A percentile compares a stretch with the other conserved stretches of the same genome.
Evolutionary conservation across 305 asterid genomes (phyloP).

Genomic region (Fraxinus albicans): DNA sequence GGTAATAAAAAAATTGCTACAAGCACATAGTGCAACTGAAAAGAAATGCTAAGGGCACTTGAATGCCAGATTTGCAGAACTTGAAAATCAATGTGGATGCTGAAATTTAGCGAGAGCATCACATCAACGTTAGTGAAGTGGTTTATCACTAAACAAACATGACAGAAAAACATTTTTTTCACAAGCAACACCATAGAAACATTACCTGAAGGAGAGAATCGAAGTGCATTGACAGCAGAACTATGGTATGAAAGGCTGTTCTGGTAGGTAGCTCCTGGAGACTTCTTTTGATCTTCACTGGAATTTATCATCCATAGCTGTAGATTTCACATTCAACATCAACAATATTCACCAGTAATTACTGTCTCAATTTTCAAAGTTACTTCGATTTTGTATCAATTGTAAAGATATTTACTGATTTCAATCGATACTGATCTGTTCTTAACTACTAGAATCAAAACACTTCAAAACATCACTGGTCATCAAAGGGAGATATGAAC

Average conservation of each 20-base stretch:
- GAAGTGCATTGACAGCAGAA: conserved; percentile 85
- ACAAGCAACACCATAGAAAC: conserved; percentile 2
- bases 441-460: neutral
- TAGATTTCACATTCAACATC: conserved; percentile 23
- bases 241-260: conserved; percentile 77
- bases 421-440: neutral
- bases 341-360: conserved; percentile 9
- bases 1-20: neutral
- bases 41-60: neutral
- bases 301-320: conserved; percentile 78
- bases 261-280: conserved; percentile 66
- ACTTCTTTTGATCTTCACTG: conserved; percentile 54
- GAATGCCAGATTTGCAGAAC: neutral
- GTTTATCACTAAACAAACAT: neutral
- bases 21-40: neutral
- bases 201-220: conserved; percentile 86
- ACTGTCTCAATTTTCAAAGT: neutral
- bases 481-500: neutral
- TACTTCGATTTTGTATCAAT: conserved; percentile 6
- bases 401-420: neutral
- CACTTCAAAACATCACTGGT: neutral
- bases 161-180: neutral
- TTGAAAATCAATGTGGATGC: neutral
- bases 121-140: neutral
- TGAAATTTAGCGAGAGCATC: neutral